These are phyloP conservation scores for Vaccinium myrtillus DNA, from an alignment of 148 eudicot species.

Conservation along the genomic window DNA sequence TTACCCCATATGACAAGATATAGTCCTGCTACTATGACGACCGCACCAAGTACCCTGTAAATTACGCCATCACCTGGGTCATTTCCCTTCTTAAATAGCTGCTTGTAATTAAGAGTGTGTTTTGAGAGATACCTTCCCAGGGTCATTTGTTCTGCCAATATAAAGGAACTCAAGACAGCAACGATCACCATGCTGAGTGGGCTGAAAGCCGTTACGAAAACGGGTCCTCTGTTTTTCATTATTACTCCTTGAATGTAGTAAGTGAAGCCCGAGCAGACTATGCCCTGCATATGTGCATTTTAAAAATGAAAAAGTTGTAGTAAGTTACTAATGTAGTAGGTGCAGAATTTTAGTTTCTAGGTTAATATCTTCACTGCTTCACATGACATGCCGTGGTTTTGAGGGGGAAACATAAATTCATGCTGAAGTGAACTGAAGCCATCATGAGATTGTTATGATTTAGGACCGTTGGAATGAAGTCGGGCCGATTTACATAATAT, in stretches of 20 bases:
- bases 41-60: constrained; percentile 61
- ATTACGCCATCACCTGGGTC: constrained; percentile 8
- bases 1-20: constrained; percentile 77
- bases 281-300: constrained; percentile 48
- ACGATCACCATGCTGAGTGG: constrained; percentile 89
- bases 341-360: not conserved
- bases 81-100: constrained; percentile 5
- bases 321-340: not conserved
- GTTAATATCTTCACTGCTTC: not conserved
- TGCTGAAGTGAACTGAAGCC: not conserved
- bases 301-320: not conserved
- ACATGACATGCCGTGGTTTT: not conserved
- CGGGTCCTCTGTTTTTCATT: constrained; percentile 89
- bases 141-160: constrained; percentile 71
- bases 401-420: not conserved
- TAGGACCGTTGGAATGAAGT: not conserved
- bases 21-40: constrained; percentile 53
- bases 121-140: constrained; percentile 66
- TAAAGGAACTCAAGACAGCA: constrained; percentile 65
- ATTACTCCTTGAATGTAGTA: constrained; percentile 87
- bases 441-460: not conserved
- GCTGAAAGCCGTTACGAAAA: constrained; percentile 87
- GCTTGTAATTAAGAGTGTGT: not conserved
- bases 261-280: constrained; percentile 76
- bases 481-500: not conserved